Conservation (phyloP, 176 grass and related monocot genomes). For the Saccharum spontaneum region DNA sequence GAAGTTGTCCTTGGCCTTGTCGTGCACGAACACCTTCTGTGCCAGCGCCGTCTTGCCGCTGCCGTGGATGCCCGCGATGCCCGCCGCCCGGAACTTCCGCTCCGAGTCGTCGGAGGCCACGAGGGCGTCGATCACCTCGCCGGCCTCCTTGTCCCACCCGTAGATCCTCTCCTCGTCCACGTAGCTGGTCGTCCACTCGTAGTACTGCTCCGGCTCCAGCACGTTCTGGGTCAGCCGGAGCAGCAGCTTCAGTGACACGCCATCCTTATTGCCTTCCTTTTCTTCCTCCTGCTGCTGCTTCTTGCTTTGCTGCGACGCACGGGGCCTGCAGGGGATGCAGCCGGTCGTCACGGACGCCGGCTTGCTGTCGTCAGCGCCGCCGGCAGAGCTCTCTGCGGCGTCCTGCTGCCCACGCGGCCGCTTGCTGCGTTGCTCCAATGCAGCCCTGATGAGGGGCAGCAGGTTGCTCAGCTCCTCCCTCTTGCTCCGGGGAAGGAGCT, state of each 20-base stretch:
- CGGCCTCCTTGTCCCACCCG: constrained; percentile 27
- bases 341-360: neutral
- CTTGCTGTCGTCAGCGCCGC: neutral
- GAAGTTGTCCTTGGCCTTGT: constrained; percentile 54
- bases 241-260: constrained; percentile 18
- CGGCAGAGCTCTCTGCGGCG: neutral
- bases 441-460: neutral
- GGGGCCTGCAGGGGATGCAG: constrained; percentile 39
- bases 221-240: neutral
- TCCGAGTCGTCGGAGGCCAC: neutral
- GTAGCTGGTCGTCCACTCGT: constrained; percentile 65
- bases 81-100: constrained; percentile 29
- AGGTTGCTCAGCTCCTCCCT: neutral
- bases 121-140: constrained; percentile 11
- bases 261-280: too few species aligned
- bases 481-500: neutral
- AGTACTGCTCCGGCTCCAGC: constrained; percentile 12
- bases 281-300: neutral
- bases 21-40: constrained; percentile 54
- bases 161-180: constrained; percentile 47
- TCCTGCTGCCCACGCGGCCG: neutral
- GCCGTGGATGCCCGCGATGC: constrained; percentile 44
- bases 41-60: constrained; percentile 67
- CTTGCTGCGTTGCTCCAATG: neutral
- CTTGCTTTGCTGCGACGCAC: neutral